Percentiles rank a stretch among this genome's conserved stretches.
Evolutionary conservation across 2,329 filamentous ascomycete species (phyloP).

Genomic region (Cryphonectria japonica): DNA sequence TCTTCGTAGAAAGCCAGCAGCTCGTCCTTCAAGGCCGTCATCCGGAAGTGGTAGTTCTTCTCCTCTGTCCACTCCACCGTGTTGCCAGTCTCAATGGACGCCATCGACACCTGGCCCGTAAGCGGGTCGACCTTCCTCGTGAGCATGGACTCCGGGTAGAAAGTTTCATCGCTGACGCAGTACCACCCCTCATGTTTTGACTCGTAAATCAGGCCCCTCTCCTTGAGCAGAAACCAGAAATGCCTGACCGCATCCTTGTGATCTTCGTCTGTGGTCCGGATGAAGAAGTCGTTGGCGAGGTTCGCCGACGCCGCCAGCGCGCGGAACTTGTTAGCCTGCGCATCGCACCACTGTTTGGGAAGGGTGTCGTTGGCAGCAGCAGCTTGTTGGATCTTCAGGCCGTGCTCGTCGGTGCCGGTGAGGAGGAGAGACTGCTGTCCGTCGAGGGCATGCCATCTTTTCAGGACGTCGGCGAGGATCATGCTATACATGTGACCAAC

Average conservation of each 20-base stretch:
- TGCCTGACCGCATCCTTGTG: conserved; percentile 86
- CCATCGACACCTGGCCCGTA: conserved; percentile 83
- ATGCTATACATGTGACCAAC: conserved; percentile 94
- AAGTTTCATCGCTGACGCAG: conserved; percentile 93
- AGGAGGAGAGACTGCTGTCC: conserved; percentile 73
- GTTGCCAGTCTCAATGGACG: conserved; percentile 83
- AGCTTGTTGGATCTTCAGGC: conserved; percentile 94
- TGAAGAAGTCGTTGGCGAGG: conserved; percentile 82
- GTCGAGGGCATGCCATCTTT: conserved; percentile 83
- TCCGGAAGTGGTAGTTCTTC: conserved; percentile 90
- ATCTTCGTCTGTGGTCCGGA: conserved; percentile 83
- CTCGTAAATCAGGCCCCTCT: conserved; percentile 79
- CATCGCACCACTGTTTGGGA: conserved; percentile 86
- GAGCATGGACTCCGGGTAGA: conserved; percentile 80
- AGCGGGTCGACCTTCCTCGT: conserved; percentile 74
- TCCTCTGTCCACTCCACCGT: conserved; percentile 95
- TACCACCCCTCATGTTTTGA: conserved; percentile 94
- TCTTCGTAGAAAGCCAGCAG: conserved; percentile 78
- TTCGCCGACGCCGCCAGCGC: conserved; percentile 71
- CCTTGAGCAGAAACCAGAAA: conserved; percentile 82
- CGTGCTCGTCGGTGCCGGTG: conserved; percentile 96
- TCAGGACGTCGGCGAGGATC: conserved; percentile 87
- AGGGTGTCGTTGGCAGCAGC: conserved; percentile 71
- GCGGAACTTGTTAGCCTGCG: conserved; percentile 78
- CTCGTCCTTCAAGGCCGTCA: conserved; percentile 79